Base-by-base conservation (phyloP, 768 basidiomycete species). In the Daedaleopsis sinensis region DNA sequence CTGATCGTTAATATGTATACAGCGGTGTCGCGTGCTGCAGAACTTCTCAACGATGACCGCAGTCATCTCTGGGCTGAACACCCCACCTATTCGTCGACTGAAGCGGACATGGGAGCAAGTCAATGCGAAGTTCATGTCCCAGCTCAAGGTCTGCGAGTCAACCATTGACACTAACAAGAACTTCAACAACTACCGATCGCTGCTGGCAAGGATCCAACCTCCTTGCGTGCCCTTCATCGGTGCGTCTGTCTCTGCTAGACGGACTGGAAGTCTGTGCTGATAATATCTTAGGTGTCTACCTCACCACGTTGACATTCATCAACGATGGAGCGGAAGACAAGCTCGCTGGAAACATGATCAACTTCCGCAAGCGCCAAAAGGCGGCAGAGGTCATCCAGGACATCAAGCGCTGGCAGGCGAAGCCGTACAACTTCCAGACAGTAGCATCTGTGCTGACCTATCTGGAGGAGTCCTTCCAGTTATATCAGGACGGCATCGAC, bases 21-120 rank as follows among this genome's bases (percentile, higher is more conserved):
- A 98, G 96, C 91, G 93, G 35, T 96, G 96, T 73, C 91, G 93
- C 49, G 74, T 76, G 18, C 77, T 98, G 65, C 92, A 96, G 73
- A 98, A 98, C 76, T 98, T 94, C 76, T 96, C 95, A 19, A 92
- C 89, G n/a, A 93, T 98, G 89, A 93, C 94, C 60, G 94, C 95
- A 37, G 91, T 98, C 58, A 88, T 95, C 39, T 96, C 96, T 15
- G 96, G 95, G 8, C 80, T 98, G 55, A 96, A 96, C 67, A 93
- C 93, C 0, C 91, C 96, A 19, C 94, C 94, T 13, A 95, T 98
- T 62, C 88, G 91, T 47, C 87, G 96, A 10, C 79, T 98, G 61
- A 96, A 94, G 72, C 86, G 96, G 52, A 96, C 96, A 5, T 96
- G 94, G 89, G 94, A 97, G 65, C 86, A 89, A 75, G 86, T 98